A percentile compares a stretch with the other conserved stretches of the same genome.
These are phyloP conservation scores for Gardenia jasminoides DNA, from an alignment of 257 asterid species.

Conservation along the genomic window DNA sequence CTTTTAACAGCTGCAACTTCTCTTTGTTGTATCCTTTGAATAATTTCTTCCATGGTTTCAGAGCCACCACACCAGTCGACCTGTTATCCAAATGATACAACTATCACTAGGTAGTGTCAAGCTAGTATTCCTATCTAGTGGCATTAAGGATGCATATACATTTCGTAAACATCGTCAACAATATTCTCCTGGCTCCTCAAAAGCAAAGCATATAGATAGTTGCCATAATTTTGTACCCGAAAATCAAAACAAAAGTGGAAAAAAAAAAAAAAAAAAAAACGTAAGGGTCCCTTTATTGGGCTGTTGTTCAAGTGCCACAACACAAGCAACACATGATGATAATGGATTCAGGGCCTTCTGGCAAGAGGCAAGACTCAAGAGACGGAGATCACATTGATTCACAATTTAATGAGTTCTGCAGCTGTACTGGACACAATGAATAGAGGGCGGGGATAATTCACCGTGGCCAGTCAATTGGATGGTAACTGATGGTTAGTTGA, in stretches of 20 bases:
- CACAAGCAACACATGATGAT: not conserved
- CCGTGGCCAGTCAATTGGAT: not conserved
- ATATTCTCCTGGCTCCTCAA: not conserved
- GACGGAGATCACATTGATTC: not conserved
- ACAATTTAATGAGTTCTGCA: conserved; percentile 5
- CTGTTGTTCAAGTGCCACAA: not conserved
- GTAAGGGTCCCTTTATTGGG: not conserved
- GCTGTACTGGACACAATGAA: not conserved
- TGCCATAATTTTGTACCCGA: not conserved
- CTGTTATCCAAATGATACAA: conserved; percentile 24
- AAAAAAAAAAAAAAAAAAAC: not conserved
- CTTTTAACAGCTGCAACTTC: conserved; percentile 68
- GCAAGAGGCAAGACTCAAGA: not conserved
- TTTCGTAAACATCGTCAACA: not conserved
- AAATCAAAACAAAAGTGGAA: not conserved
- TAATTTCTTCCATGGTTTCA: conserved; percentile 73
- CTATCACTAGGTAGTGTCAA: not conserved
- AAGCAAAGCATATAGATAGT: not conserved
- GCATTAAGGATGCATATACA: not conserved
- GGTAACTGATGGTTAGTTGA: not conserved
- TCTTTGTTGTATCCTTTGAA: conserved; percentile 60
- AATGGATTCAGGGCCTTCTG: not conserved
- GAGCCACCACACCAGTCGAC: conserved; percentile 80
- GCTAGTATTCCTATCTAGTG: not conserved
- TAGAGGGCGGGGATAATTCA: not conserved